Conservation (phyloP, 2,329 filamentous ascomycete species). For the Fusarium nematophilum region DNA sequence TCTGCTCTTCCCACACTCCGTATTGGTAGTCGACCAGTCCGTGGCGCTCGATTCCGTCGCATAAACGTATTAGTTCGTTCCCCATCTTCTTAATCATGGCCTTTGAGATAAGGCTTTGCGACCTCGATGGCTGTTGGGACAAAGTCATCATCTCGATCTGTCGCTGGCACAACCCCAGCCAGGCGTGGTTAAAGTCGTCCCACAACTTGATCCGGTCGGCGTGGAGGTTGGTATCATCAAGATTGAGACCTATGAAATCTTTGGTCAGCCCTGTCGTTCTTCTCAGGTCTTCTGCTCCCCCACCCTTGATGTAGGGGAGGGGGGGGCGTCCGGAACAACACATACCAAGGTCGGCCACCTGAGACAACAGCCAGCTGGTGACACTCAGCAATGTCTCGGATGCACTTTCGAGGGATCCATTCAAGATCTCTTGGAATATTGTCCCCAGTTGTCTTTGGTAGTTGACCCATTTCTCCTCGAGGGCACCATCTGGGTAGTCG, state of each 20-base stretch:
- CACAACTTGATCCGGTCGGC: conserved; percentile 84
- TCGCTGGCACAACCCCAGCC: conserved; percentile 84
- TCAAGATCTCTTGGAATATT: conserved; percentile 78
- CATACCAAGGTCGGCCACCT: conserved; percentile 67
- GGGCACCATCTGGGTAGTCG: conserved; percentile 65
- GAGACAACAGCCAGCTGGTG: conserved; percentile 67
- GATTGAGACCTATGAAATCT: conserved; percentile 76
- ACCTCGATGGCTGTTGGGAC: conserved; percentile 66
- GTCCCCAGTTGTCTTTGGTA: conserved; percentile 71
- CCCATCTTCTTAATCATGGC: conserved; percentile 82
- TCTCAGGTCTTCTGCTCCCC: not conserved
- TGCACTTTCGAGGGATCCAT: conserved; percentile 60
- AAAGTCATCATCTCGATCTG: conserved; percentile 81
- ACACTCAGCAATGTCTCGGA: conserved; percentile 64
- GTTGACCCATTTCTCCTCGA: conserved; percentile 76
- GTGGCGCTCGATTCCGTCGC: conserved; percentile 87
- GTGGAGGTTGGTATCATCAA: conserved; percentile 82
- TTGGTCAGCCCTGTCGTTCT: conserved; percentile 31
- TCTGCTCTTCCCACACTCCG: conserved; percentile 95
- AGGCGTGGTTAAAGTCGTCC: conserved; percentile 94
- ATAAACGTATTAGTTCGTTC: conserved; percentile 82
- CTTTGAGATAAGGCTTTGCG: conserved; percentile 73
- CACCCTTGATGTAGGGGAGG: not conserved
- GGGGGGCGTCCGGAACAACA: conserved; percentile 26
- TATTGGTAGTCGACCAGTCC: conserved; percentile 98